These are phyloP conservation scores for Stipa capillata DNA, from an alignment of 176 grass and related monocot genomes.

Conservation along the genomic window DNA sequence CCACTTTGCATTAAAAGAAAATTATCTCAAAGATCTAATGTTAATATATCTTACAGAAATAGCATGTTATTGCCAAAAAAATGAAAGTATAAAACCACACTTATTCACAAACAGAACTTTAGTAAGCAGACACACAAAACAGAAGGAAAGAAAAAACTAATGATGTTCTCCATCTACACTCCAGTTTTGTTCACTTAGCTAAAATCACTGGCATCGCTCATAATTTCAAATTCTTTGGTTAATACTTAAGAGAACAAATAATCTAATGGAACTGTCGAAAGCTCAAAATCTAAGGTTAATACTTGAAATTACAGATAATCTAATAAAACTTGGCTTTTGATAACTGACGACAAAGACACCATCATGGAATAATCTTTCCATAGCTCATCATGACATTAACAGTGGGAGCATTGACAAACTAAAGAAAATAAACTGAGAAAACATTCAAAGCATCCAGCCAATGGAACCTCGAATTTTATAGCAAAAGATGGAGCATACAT, in stretches of 20 bases:
- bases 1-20: neutral
- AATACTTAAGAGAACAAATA: neutral
- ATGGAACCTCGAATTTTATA: neutral
- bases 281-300: no score
- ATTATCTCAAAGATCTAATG: neutral
- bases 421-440: no score
- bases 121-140: neutral
- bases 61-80: neutral
- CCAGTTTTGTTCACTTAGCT: neutral
- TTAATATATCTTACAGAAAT: neutral
- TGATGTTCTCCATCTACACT: neutral
- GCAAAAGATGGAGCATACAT: neutral
- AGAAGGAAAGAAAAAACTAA: neutral
- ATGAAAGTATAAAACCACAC: neutral
- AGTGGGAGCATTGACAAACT: no score
- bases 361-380: no score
- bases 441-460: neutral
- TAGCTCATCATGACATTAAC: no score
- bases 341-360: no score
- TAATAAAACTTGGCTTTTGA: no score
- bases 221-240: neutral
- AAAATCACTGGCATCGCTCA: neutral
- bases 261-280: neutral
- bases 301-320: no score
- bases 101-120: neutral